Base-by-base conservation (phyloP, 176 grass and related monocot species). In the Otatea glauca region DNA sequence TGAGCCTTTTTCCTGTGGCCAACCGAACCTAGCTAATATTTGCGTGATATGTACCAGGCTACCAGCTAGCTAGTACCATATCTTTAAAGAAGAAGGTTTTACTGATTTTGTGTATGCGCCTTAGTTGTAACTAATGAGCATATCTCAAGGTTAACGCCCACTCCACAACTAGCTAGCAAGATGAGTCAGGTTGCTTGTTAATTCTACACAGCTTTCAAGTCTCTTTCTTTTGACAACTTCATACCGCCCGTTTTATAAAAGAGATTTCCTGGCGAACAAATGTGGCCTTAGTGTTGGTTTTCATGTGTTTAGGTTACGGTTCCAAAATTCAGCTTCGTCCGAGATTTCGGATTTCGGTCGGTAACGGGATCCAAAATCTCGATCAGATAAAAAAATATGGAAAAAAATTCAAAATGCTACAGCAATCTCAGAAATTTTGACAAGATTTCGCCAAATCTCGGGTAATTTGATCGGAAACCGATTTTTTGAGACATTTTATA, bases 1-100 rank as follows among this genome's bases (percentile, higher is more conserved):
- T 42, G 62, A 68, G 82, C 50, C 59, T 1, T 80, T 85, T 61
- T 79, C 69, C 39, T 18, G 32, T 7, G 48, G 50, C 75, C 81
- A 83, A 74, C 87, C 42, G 21, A 74, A 69, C 82, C 76, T 60
- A n/a, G n/a, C n/a, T n/a, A 81, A 75, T 73, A 35, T 65, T 85
- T 29, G 59, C 15, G 18, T 35, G 29, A 10, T 60, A 50, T 4
- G 35, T 37, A 37, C 35, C n/a, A n/a, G n/a, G n/a, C n/a, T n/a
- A n/a, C n/a, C 35, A 37, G 35, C 2, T 37, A 37, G 35, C 35
- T 37, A 37, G 35, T 37, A 37, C 35, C 35, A 37, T 37, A 37
- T 37, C 35, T 37, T 37, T 37, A 4, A 37, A 37, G 35, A 37
- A 37, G 35, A 37, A 2, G 4, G 35, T 37, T 24, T 44, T n/a